Percentiles rank a stretch among this genome's conserved stretches.
Evolutionary conservation across 2,329 filamentous ascomycete species (phyloP).

Genomic region (Akanthomyces dipterigenus): DNA sequence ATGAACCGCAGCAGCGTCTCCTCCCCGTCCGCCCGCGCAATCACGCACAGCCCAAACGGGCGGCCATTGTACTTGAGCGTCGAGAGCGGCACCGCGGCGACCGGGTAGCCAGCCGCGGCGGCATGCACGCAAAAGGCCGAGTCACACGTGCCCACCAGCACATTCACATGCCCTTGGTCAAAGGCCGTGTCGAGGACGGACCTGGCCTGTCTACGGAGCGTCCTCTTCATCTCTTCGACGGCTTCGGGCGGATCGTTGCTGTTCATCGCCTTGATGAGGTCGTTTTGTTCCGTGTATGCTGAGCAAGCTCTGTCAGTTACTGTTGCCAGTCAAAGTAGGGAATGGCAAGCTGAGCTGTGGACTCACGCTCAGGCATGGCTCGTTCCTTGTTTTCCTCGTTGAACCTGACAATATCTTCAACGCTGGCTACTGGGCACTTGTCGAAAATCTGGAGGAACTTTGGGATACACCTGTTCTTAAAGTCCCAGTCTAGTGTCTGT

Average conservation of each 20-base stretch:
- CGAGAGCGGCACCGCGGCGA: slow-evolving; percentile 13
- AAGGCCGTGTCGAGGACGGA: slow-evolving; percentile 9
- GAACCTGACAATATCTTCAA: slow-evolving; percentile 14
- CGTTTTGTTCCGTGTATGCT: slow-evolving; percentile 16
- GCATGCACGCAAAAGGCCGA: slow-evolving; percentile 16
- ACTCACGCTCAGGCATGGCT: slow-evolving; percentile 15
- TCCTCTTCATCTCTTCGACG: neutral
- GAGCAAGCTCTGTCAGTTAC: neutral
- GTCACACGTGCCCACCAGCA: slow-evolving; percentile 13
- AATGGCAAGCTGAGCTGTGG: neutral
- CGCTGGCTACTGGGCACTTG: slow-evolving; percentile 8
- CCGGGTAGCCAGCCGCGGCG: slow-evolving; percentile 14
- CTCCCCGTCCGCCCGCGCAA: slow-evolving; percentile 13
- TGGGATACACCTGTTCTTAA: slow-evolving; percentile 17
- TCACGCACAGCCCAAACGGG: slow-evolving; percentile 14
- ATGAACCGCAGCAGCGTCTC: slow-evolving; percentile 14
- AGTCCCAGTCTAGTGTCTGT: slow-evolving; percentile 17
- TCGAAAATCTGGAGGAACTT: slow-evolving; percentile 16
- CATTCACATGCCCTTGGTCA: slow-evolving; percentile 3
- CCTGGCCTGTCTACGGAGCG: slow-evolving; percentile 3
- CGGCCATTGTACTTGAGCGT: slow-evolving; percentile 14
- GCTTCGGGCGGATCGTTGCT: slow-evolving; percentile 6
- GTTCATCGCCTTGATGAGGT: slow-evolving; percentile 15
- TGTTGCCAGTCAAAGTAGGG: neutral
- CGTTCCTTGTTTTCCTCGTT: slow-evolving; percentile 20